Evolutionary conservation across 1,284 basidiomycete species (phyloP), one percentile per base, ranked within the genome.

Genomic region (Trichosporon coremiiforme): DNA sequence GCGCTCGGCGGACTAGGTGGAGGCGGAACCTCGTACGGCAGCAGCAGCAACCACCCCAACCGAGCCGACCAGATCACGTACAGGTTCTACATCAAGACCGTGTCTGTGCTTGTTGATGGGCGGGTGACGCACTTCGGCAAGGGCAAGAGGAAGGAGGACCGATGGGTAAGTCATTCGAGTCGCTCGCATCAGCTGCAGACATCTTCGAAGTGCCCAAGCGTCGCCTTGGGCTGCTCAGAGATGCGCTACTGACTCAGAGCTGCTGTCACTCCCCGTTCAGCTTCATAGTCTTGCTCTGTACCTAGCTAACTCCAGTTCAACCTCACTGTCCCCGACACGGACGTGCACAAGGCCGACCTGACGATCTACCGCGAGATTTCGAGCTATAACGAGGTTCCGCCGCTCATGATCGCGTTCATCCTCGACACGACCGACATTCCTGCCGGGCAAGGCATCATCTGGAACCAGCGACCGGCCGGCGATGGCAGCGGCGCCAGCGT

Each of bases 21-120:
- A 50, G 31, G 41, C 66, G 57, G 38, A 60, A 25, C 62, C 33
- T 6, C 33, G 33, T 35, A 35, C 31, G 55, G 66, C 45, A 63
- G 45, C 7, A 36, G 25, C 25, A 38, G 35, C 25, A 47, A 35
- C 25, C 41, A 60, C 8, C 67, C 70, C 4, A 77, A 69, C 41
- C 69, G 79, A 45, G 70, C 74, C 8, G 83, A 84, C 75, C 81
- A 82, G 73, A 80, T 84, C 10, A 72, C 83, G 3, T 76, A 83
- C 73, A 74, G 81, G 15, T 80, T 80, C 65, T 83, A 84, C 70
- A 74, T 84, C 70, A 84, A 84, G 76, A 83, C 81, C 0, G 79
- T 84, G 13, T 77, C 72, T 15, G 77, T 84, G 15, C 74, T 84
- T 13, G 79, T 79, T 10, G 82, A 84, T 38, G 80, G 75, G 1